These are phyloP conservation scores for Mucor indicus DNA, from an alignment of 371 early-diverging fungal genomes.

Conservation along the genomic window DNA sequence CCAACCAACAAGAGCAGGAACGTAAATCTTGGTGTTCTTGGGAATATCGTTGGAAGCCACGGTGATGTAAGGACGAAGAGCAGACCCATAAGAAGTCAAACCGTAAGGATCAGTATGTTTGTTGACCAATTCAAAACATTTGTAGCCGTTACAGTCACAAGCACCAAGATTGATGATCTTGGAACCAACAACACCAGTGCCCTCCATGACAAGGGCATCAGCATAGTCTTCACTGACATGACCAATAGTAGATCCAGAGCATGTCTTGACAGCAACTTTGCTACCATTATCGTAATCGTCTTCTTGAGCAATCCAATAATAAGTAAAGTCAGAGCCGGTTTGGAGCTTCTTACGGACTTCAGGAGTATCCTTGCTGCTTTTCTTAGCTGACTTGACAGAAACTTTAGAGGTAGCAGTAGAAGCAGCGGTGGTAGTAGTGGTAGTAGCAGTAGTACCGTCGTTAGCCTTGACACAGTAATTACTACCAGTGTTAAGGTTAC, in stretches of 20 bases:
- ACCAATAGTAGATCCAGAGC: slow-evolving; percentile 39
- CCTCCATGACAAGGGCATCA: slow-evolving; percentile 50
- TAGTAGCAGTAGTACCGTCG: neutral
- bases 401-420: slow-evolving; percentile 7
- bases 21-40: slow-evolving; percentile 50
- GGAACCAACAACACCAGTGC: slow-evolving; percentile 42
- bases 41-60: slow-evolving; percentile 44
- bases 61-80: slow-evolving; percentile 43
- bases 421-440: neutral
- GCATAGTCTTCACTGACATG: slow-evolving; percentile 39
- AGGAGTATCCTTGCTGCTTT: no score
- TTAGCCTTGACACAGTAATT: slow-evolving; percentile 31
- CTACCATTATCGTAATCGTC: slow-evolving; percentile 31
- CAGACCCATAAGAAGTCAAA: slow-evolving; percentile 40
- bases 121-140: slow-evolving; percentile 41
- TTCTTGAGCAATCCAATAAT: slow-evolving; percentile 48
- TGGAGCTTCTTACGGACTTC: slow-evolving; percentile 39
- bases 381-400: slow-evolving; percentile 4
- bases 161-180: slow-evolving; percentile 50
- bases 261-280: slow-evolving; percentile 40
- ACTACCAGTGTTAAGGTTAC: slow-evolving; percentile 31
- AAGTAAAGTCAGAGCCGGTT: slow-evolving; percentile 35
- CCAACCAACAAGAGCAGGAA: slow-evolving; percentile 45
- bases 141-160: slow-evolving; percentile 41
- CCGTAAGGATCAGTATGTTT: slow-evolving; percentile 42